Percentiles rank a stretch among this genome's conserved stretches.
phyloP scores from a whole-genome alignment of 1,284 basidiomycete genomes.

The Rhodotorula glutinis region DNA sequence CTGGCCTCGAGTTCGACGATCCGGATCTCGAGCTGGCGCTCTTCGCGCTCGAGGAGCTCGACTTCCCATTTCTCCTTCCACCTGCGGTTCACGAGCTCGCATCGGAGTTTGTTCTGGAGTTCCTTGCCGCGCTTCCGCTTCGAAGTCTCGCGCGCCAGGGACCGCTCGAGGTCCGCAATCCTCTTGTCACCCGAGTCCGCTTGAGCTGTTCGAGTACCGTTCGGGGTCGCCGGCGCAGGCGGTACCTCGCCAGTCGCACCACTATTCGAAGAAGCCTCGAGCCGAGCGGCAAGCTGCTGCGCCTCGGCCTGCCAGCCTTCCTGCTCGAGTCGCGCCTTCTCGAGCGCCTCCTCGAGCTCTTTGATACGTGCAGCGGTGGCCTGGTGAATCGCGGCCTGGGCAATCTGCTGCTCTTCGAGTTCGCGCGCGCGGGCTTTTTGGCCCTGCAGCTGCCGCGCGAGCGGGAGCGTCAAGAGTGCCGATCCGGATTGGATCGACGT shows the following conservation, averaged over 20 bases:
- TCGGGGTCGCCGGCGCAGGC: neutral
- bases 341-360: conserved; percentile 15
- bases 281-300: conserved; percentile 15
- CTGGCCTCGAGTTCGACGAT: conserved; percentile 21
- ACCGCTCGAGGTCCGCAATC: neutral
- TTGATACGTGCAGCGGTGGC: conserved; percentile 7
- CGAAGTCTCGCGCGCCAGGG: conserved; percentile 12
- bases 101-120: conserved; percentile 26
- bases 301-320: conserved; percentile 41
- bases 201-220: accelerated
- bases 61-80: conserved; percentile 39
- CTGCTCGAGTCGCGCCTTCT: conserved; percentile 9
- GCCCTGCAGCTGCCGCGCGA: conserved; percentile 23
- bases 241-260: neutral
- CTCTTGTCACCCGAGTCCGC: neutral
- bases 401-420: conserved; percentile 2
- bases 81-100: conserved; percentile 32
- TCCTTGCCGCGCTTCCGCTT: conserved; percentile 26
- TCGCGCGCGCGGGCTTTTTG: conserved; percentile 27
- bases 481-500: neutral
- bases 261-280: neutral
- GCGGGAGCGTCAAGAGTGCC: conserved; percentile 22
- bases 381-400: conserved; percentile 1
- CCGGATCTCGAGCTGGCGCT: conserved; percentile 29
- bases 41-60: conserved; percentile 33